Evolutionary conservation across 106 monocot species (phyloP).

Genomic region (Dioscorea dumetorum): DNA sequence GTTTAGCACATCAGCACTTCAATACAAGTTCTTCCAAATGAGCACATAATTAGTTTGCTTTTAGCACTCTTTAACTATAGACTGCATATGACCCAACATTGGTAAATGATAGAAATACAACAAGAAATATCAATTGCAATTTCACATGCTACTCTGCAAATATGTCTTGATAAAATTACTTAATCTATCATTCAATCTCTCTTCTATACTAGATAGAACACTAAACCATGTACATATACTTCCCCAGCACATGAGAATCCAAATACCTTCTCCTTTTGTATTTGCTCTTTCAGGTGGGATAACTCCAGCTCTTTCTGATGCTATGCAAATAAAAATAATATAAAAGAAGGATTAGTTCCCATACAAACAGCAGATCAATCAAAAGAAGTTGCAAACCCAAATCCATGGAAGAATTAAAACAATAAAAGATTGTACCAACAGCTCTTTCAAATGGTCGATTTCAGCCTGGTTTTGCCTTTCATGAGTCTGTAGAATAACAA

Average conservation of each 20-base stretch:
- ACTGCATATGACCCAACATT: too few relatives aligned
- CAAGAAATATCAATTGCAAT: too few relatives aligned
- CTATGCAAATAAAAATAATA: slow-evolving; percentile 21
- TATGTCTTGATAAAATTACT: too few relatives aligned
- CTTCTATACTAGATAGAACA: too few relatives aligned
- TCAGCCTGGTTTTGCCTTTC: slow-evolving; percentile 24
- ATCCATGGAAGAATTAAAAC: background rate
- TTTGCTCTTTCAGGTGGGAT: slow-evolving; percentile 39
- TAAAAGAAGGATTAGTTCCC: background rate
- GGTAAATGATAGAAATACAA: too few relatives aligned
- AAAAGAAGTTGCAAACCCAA: background rate
- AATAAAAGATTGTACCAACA: slow-evolving; percentile 39
- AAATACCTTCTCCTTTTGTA: slow-evolving; percentile 66
- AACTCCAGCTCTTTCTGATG: slow-evolving; percentile 62
- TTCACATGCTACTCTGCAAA: too few relatives aligned
- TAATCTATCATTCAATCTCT: too few relatives aligned
- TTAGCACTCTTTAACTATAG: too few relatives aligned
- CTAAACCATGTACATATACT: too few relatives aligned
- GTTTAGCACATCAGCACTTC: too few relatives aligned
- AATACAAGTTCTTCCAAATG: too few relatives aligned
- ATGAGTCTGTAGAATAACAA: slow-evolving; percentile 5
- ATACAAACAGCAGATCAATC: background rate
- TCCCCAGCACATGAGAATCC: background rate
- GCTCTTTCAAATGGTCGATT: slow-evolving; percentile 30
- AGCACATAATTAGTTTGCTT: too few relatives aligned